phyloP scores from a whole-genome alignment of 768 basidiomycete genomes.

The Podaxis pistillaris region DNA sequence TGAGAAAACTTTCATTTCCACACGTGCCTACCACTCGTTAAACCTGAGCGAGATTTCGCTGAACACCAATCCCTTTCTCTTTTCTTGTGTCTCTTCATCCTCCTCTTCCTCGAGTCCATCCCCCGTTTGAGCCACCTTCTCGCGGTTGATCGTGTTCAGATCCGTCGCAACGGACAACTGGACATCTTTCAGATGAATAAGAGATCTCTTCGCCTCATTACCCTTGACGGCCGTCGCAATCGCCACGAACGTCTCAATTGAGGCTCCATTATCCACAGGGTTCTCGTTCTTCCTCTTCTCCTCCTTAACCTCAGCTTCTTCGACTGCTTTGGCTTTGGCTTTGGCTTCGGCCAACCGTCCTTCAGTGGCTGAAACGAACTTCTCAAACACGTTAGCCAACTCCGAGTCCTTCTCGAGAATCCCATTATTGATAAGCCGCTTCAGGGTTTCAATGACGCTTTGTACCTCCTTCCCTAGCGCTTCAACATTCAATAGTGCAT shows the following conservation, averaged over 20 bases:
- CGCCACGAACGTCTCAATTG: neutral
- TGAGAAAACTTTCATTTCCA: no score
- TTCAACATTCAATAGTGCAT: constrained; percentile 4
- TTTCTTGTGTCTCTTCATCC: neutral
- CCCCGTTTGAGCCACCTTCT: no score
- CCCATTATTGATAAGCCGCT: neutral
- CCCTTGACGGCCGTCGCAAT: neutral
- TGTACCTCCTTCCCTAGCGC: constrained; percentile 14
- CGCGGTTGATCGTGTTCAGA: neutral
- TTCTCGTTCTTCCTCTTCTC: neutral
- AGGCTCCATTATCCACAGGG: neutral
- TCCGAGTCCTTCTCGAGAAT: neutral
- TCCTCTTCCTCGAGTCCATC: constrained; percentile 2
- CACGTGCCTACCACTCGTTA: neutral
- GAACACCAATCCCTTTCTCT: neutral
- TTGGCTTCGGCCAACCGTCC: constrained; percentile 9
- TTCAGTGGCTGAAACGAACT: constrained; percentile 11
- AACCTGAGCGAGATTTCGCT: neutral
- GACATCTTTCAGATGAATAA: constrained; percentile 17
- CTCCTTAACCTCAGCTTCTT: neutral
- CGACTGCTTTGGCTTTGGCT: neutral
- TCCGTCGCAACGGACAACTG: constrained; percentile 15
- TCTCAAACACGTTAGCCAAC: constrained; percentile 15
- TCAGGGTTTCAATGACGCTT: constrained; percentile 11
- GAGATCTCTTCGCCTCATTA: neutral